Evolutionary conservation across 2,329 filamentous ascomycete species (phyloP), one percentile per base, ranked within the genome.

Genomic region (Hawksworthiomyces lignivorus): DNA sequence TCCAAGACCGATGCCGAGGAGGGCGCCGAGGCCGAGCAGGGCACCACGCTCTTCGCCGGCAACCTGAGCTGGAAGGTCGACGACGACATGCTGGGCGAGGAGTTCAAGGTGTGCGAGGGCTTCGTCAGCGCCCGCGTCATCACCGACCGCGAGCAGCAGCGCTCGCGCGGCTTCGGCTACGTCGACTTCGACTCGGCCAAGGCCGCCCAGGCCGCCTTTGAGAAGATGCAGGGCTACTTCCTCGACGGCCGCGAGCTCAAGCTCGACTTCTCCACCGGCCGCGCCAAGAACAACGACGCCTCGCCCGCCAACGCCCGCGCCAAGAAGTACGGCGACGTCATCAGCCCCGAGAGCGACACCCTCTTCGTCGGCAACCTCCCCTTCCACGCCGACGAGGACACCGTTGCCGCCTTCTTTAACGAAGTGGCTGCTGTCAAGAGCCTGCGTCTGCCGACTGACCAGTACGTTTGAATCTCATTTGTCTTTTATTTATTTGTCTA

Each of bases 111-210:
- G 49, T 90, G 82, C 56, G 82, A 82, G 50, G 83, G 83, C 57
- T 72, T 94, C 43, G 67, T 70, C 51, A 75, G 78, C 55, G 83
- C 81, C 50, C 83, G 87, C 54, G 80, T 95, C 58, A 85, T 95
- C 62, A 89, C 80, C 54, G 87, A 94, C 69, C 82, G 82, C 62
- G 78, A 82, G 43, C 76, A 73, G 57, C 85, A 86, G 56, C 83
- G 87, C 59, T 90, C 88, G 64, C 88, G 88, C 68, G 89, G 87
- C 52, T 95, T 94, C 63, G 89, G 89, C 48, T 96, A 95, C 61
- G 85, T 95, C 55, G 88, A 95, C 70, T 95, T 89, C 65, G 70
- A 72, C 59, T 77, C 72, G 52, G 65, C 73, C 47, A 80, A 76
- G 46, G 50, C 50, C 24, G 59, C 59, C 37, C 47, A 62, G 58